Base-by-base conservation (phyloP, 345 rosid genomes). In the Fremontodendron californicum region DNA sequence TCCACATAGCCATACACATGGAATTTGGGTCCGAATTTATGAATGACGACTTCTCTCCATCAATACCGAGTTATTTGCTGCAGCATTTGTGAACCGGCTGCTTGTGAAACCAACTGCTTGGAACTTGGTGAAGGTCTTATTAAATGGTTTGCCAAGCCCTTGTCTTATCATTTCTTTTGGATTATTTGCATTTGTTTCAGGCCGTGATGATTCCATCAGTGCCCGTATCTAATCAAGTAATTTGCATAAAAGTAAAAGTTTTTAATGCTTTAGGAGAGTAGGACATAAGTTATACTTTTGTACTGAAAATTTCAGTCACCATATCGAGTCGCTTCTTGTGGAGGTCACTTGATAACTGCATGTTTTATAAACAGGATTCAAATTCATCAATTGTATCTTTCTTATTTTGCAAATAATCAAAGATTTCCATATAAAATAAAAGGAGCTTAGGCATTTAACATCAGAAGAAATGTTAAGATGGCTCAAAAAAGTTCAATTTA, bases 21-120 rank as follows among this genome's bases (percentile, higher is more conserved):
- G 71, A 72, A 42, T 74, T 73, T 25, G 55, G 63, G 55, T 74
- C 68, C 51, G 42, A 21, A 75, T 39, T 39, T 40, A 80, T 29
- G 37, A 64, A 74, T 39, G 42, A 60, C 57, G 49, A 73, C 75
- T 37, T 21, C 40, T 62, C 29, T 75, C 79, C 68, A 49, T 87
- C 85, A 92, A 83, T 88, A 93, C 37, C 93, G 94, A 43, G 98
- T 93, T 78, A 91, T 84, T 68, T 88, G 97, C 83, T 88, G 96
- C 83, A 90, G 84, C 88, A 93, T 89, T 79, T 89, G 98, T 82
- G 93, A 82, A 77, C 85, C 75, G 5, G 87, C 76, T 79, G 90
- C 78, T 76, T 90, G 97, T 40, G 93, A 48, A 77, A 90, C 87
- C 83, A 91, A 74, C 81, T 93, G 92, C 78, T 91, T 97, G 62